These are phyloP conservation scores for Pouteria campechiana DNA, from an alignment of 179 eudicot genomes.

Conservation along the genomic window DNA sequence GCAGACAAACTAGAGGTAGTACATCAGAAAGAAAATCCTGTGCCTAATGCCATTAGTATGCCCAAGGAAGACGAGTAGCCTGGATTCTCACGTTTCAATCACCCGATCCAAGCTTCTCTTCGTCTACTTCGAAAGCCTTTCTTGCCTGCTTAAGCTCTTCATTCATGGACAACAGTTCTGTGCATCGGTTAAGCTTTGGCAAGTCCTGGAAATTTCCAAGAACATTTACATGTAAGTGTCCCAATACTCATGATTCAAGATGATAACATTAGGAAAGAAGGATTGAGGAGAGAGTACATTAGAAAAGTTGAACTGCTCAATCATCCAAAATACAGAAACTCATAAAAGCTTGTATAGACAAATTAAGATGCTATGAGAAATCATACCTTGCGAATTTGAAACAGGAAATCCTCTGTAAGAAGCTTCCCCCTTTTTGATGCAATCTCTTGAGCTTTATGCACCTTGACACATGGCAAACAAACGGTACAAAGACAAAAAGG, in stretches of 20 bases:
- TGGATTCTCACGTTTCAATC: neutral
- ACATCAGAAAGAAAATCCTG: too few species aligned
- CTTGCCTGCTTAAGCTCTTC: slow-evolving; percentile 97
- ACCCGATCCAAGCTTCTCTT: slow-evolving; percentile 72
- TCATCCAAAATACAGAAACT: neutral
- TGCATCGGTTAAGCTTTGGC: slow-evolving; percentile 77
- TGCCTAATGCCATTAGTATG: too few species aligned
- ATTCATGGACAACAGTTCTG: slow-evolving; percentile 81
- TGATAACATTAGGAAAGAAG: too few species aligned
- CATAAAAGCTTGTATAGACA: neutral
- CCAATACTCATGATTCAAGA: neutral
- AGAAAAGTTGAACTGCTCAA: neutral
- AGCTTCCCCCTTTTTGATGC: slow-evolving; percentile 87
- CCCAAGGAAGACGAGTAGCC: too few species aligned
- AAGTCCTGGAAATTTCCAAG: slow-evolving; percentile 38
- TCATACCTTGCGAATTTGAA: slow-evolving; percentile 74
- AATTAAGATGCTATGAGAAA: neutral
- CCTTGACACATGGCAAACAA: slow-evolving; percentile 28
- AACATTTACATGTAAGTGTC: neutral
- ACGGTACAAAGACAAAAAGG: slow-evolving; percentile 1
- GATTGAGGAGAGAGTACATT: neutral
- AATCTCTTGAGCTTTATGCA: slow-evolving; percentile 81
- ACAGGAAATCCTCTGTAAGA: slow-evolving; percentile 81
- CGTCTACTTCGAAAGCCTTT: slow-evolving; percentile 89
- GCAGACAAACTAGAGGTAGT: too few species aligned